Conservation (phyloP, 306 rosid species). For the Senna tora region DNA sequence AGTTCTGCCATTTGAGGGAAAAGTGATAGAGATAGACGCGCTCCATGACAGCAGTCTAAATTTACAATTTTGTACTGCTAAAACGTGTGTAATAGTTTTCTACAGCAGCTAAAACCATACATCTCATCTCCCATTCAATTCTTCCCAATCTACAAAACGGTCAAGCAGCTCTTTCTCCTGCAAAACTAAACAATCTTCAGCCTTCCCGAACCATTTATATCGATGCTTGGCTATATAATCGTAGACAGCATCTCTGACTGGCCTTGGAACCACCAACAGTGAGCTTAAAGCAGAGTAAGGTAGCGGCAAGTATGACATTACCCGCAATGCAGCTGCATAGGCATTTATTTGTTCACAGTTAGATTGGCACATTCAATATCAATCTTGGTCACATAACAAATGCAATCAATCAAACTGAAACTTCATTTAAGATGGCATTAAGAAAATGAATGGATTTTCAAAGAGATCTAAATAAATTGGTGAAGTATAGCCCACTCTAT, state of each 20-base stretch:
- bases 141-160: conserved; percentile 87
- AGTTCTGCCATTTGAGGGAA: neutral
- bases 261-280: conserved; percentile 61
- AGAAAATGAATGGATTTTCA: neutral
- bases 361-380: conserved; percentile 30
- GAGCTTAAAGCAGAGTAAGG: conserved; percentile 71
- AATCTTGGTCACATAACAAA: neutral
- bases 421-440: neutral
- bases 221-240: conserved; percentile 63
- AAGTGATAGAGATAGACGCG: neutral
- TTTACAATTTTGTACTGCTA: conserved; percentile 17
- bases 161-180: conserved; percentile 69
- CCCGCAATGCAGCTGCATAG: conserved; percentile 76
- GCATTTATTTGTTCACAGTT: conserved; percentile 35
- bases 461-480: neutral
- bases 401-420: conserved; percentile 8
- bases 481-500: neutral
- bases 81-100: conserved; percentile 8
- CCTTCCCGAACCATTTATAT: conserved; percentile 68
- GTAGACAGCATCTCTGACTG: conserved; percentile 64
- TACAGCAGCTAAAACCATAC: conserved; percentile 21
- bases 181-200: conserved; percentile 66
- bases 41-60: conserved; percentile 21
- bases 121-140: conserved; percentile 47
- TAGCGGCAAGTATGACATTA: conserved; percentile 70